Conservation (phyloP, 228 moss, liverwort and hornwort species). For the Sphagnum fallax region DNA sequence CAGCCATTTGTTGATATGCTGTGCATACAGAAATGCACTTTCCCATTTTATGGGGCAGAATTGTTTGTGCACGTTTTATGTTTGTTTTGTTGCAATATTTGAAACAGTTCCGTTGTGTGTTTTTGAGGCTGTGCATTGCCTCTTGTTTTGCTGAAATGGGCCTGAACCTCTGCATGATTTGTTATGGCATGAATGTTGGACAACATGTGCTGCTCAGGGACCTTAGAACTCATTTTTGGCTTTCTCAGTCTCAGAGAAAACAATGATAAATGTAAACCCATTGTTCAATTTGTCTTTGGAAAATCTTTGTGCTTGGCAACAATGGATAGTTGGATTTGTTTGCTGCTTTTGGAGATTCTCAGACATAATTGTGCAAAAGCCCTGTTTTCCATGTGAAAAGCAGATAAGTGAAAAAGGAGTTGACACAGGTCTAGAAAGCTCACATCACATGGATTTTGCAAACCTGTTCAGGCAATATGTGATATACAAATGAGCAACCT, state of each 20-base stretch:
- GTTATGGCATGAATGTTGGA: not conserved
- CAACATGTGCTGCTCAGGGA: not conserved
- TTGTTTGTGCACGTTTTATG: no score
- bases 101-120: no score
- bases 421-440: not conserved
- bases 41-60: no score
- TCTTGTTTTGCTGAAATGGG: no score
- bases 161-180: no score
- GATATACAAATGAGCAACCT: slow-evolving; percentile 4
- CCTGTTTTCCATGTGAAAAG: not conserved
- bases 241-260: not conserved
- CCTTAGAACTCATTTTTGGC: not conserved
- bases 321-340: not conserved
- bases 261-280: no score
- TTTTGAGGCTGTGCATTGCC: no score
- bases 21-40: no score
- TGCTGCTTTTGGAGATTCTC: not conserved
- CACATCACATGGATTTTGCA: not conserved
- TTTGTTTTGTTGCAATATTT: no score
- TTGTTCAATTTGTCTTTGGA: no score
- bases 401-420: no score
- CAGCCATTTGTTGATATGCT: no score
- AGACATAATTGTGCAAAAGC: not conserved
- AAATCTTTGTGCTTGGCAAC: not conserved
- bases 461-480: slow-evolving; percentile 14